Evolutionary conservation across 768 basidiomycete species (phyloP).

Genomic region (Saitozyma podzolica): DNA sequence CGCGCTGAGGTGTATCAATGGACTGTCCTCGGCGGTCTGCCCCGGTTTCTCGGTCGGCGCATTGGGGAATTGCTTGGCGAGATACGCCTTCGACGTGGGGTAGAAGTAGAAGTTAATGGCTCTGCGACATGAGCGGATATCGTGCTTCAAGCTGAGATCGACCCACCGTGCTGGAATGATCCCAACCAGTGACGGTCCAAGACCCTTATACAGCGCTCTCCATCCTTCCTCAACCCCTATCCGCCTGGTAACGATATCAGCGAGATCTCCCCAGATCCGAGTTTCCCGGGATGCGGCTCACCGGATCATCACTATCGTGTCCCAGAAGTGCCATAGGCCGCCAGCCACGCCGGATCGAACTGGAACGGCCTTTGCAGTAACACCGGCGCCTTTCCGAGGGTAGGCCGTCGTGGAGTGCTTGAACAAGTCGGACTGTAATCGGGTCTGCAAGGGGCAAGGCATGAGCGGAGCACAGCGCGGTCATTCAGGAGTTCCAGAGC

Average conservation of each 20-base stretch:
- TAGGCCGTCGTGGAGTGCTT: conserved; percentile 29
- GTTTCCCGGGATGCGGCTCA: conserved; percentile 45
- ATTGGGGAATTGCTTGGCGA: conserved; percentile 68
- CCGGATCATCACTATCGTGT: conserved; percentile 88
- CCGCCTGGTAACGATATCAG: conserved; percentile 43
- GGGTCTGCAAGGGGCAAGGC: conserved; percentile 59
- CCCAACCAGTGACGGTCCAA: conserved; percentile 91
- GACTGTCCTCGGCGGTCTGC: conserved; percentile 76
- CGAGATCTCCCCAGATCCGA: neutral
- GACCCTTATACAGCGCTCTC: conserved; percentile 86
- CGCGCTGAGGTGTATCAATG: conserved; percentile 78
- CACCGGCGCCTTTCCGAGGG: conserved; percentile 23
- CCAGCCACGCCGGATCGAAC: conserved; percentile 55
- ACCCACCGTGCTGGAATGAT: conserved; percentile 79
- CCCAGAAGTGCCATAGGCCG: conserved; percentile 87
- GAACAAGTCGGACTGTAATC: conserved; percentile 88
- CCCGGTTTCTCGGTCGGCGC: conserved; percentile 35
- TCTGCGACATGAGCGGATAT: conserved; percentile 23
- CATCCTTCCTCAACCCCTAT: conserved; percentile 87
- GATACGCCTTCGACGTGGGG: conserved; percentile 90
- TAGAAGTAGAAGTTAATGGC: conserved; percentile 98
- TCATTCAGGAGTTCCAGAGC: neutral
- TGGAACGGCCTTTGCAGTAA: conserved; percentile 53
- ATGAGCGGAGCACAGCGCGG: neutral
- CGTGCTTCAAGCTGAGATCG: neutral